Percentiles rank a stretch among this genome's conserved stretches.
Conservation (phyloP, 371 early-diverging fungal species). For the Homolaphlyctis polyrhiza region DNA sequence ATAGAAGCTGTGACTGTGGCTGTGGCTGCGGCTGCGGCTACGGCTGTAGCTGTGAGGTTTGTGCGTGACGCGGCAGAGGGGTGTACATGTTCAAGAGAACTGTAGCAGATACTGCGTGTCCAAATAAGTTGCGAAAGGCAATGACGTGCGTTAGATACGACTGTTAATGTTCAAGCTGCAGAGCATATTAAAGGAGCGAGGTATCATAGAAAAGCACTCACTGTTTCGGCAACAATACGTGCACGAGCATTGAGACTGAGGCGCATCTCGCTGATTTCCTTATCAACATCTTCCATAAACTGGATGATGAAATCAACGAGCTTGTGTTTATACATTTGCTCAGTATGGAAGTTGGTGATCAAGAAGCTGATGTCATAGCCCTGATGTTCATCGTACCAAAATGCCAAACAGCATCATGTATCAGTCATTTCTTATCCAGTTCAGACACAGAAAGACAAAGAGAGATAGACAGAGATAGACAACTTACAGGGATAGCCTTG, state of each 20-base stretch:
- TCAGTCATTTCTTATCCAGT: background rate
- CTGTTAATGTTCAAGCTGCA: too few species aligned
- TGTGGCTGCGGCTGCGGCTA: too few species aligned
- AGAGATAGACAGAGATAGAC: too few species aligned
- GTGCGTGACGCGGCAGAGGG: too few species aligned
- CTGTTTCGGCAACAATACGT: slow-evolving; percentile 83
- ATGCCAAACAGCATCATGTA: too few species aligned
- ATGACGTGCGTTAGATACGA: too few species aligned
- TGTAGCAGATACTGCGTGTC: background rate
- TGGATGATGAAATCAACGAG: slow-evolving; percentile 95
- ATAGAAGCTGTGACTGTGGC: too few species aligned
- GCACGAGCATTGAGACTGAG: slow-evolving; percentile 91
- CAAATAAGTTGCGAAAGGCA: background rate
- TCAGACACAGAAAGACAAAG: background rate
- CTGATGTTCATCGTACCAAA: slow-evolving; percentile 39
- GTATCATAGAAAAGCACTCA: too few species aligned
- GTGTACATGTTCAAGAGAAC: background rate
- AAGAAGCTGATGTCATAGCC: slow-evolving; percentile 95
- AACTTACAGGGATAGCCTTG: slow-evolving; percentile 76
- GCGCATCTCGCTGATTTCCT: slow-evolving; percentile 98
- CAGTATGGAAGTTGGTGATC: slow-evolving; percentile 92
- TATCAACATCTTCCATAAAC: slow-evolving; percentile 98
- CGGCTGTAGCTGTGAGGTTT: too few species aligned
- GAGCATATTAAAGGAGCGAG: too few species aligned
- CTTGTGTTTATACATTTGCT: slow-evolving; percentile 96